A percentile compares a stretch with the other conserved stretches of the same genome.
phyloP scores from a whole-genome alignment of 2,329 filamentous ascomycete genomes.

The Taxawa tesnikishii region DNA sequence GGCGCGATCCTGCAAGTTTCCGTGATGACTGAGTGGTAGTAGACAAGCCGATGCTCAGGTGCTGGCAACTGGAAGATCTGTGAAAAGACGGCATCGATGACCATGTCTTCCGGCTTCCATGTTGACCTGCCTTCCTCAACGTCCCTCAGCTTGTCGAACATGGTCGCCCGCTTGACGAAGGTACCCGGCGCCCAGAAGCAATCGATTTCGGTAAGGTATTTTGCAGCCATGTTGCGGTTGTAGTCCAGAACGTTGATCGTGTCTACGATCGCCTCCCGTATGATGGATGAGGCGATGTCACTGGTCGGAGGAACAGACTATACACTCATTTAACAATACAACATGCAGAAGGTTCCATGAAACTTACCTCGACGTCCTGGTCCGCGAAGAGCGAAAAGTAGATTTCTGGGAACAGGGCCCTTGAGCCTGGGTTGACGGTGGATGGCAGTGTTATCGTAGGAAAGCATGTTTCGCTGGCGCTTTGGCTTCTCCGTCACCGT shows the following conservation, averaged over 20 bases:
- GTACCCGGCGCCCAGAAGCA: conserved; percentile 84
- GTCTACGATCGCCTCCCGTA: conserved; percentile 77
- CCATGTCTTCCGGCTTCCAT: conserved; percentile 97
- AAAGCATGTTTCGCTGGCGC: conserved; percentile 54
- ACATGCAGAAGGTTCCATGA: conserved; percentile 4
- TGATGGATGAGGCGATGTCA: conserved; percentile 66
- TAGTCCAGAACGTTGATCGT: conserved; percentile 91
- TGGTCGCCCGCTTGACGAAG: conserved; percentile 85
- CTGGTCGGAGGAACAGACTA: conserved; percentile 62
- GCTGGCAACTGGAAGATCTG: conserved; percentile 80
- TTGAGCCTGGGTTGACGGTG: conserved; percentile 60
- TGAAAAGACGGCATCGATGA: conserved; percentile 94
- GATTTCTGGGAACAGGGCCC: conserved; percentile 77
- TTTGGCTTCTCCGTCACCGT: conserved; percentile 45
- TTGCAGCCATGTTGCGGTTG: conserved; percentile 77
- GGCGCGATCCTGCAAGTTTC: conserved; percentile 94
- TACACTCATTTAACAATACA: not conserved
- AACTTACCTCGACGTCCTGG: conserved; percentile 59
- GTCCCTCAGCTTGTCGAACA: conserved; percentile 76
- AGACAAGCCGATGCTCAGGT: conserved; percentile 87
- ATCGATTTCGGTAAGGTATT: conserved; percentile 85
- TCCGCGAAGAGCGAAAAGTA: conserved; percentile 86
- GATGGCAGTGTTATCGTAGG: conserved; percentile 66
- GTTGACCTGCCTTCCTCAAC: conserved; percentile 55
- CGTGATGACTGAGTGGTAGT: conserved; percentile 90